Percentiles rank a stretch among this genome's conserved stretches.
Evolutionary conservation across 2,329 filamentous ascomycete genomes (phyloP).

Genomic region (Curvularia eragrostidis): DNA sequence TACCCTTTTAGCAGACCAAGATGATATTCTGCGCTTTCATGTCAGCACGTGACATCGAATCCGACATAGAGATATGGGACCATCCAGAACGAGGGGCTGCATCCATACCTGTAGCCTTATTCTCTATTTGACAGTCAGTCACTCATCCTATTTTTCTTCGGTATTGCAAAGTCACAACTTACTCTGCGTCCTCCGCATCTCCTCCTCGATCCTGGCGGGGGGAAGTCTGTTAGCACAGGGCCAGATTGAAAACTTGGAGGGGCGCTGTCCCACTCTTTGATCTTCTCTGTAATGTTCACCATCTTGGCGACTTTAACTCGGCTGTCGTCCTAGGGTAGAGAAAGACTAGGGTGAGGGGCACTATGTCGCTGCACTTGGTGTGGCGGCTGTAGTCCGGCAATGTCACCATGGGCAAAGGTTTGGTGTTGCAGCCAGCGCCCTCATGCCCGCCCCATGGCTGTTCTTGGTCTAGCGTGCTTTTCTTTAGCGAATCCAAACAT

Average conservation of each 20-base stretch:
- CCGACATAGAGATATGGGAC: background rate
- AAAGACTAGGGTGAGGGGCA: slow-evolving; percentile 14
- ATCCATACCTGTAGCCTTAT: slow-evolving; percentile 92
- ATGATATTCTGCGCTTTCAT: slow-evolving; percentile 79
- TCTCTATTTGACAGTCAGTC: slow-evolving; percentile 69
- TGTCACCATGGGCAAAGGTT: slow-evolving; percentile 44
- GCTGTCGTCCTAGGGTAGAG: slow-evolving; percentile 6
- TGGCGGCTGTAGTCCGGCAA: slow-evolving; percentile 21
- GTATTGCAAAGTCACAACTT: slow-evolving; percentile 43
- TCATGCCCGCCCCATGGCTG: slow-evolving; percentile 13
- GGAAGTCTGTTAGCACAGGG: slow-evolving; percentile 36
- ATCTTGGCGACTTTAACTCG: slow-evolving; percentile 60
- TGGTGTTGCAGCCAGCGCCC: slow-evolving; percentile 41
- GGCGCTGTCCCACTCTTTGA: slow-evolving; percentile 80
- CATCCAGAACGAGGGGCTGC: background rate
- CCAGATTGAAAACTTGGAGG: slow-evolving; percentile 34
- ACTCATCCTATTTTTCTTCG: background rate
- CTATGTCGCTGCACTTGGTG: slow-evolving; percentile 8
- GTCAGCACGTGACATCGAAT: slow-evolving; percentile 47
- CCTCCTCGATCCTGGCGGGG: slow-evolving; percentile 87
- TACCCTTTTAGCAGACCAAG: slow-evolving; percentile 96
- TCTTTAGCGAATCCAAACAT: slow-evolving; percentile 30
- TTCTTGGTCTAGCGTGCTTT: slow-evolving; percentile 24
- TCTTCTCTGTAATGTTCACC: slow-evolving; percentile 99
- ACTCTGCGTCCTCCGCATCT: slow-evolving; percentile 99